Percentiles rank a stretch among this genome's conserved stretches.
Evolutionary conservation across 2,329 filamentous ascomycete genomes (phyloP).

Genomic region (Ceratocystis eucalypticola): DNA sequence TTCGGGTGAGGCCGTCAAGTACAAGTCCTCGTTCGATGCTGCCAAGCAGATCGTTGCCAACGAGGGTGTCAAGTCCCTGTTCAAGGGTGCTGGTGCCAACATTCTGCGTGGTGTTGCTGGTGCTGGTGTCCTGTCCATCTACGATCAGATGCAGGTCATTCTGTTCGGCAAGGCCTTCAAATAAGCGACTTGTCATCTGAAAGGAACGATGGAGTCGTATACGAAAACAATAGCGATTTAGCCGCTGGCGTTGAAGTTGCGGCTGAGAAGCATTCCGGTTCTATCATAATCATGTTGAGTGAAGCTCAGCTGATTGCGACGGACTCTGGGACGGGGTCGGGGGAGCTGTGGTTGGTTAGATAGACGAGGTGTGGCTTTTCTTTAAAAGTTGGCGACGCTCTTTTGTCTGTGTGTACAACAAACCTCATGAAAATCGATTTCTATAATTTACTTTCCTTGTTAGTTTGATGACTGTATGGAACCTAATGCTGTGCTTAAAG

Average conservation of each 20-base stretch:
- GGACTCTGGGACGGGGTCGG: not conserved
- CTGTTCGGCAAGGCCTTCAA: conserved; percentile 99
- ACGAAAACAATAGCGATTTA: not conserved
- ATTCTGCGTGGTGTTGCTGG: conserved; percentile 99
- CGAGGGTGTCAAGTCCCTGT: conserved; percentile 97
- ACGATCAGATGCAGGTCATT: conserved; percentile 98
- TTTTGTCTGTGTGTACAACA: conserved; percentile 18
- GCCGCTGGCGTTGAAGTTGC: not conserved
- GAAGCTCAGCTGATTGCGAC: not conserved
- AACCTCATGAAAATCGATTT: conserved; percentile 17
- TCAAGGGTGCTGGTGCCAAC: conserved; percentile 99
- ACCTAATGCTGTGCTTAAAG: too few species aligned
- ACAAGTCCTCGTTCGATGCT: conserved; percentile 91
- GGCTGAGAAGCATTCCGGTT: not conserved
- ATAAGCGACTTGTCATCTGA: conserved; percentile 34
- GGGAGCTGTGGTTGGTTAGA: conserved; percentile 13
- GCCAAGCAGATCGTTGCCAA: conserved; percentile 91
- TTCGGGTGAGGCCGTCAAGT: conserved; percentile 95
- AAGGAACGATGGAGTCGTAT: not conserved
- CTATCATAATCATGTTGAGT: not conserved
- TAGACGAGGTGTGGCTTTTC: conserved; percentile 6
- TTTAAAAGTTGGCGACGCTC: conserved; percentile 8
- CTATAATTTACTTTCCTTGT: conserved; percentile 5
- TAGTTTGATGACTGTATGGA: not conserved
- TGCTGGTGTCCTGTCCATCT: conserved; percentile 99